These are phyloP conservation scores for Poa pratensis DNA, from an alignment of 176 grass and related monocot genomes.

Conservation along the genomic window DNA sequence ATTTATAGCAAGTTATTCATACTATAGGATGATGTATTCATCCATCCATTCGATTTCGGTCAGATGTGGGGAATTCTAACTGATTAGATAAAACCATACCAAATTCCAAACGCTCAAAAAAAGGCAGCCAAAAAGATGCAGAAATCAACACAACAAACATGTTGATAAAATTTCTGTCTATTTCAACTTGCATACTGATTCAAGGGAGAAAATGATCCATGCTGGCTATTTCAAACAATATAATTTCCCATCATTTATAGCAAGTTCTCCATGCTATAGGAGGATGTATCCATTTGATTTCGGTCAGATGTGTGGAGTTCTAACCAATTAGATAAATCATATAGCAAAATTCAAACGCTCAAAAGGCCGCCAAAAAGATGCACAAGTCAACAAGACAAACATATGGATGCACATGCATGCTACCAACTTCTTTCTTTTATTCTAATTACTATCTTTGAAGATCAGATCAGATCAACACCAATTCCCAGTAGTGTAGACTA, in stretches of 20 bases:
- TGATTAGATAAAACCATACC: neutral
- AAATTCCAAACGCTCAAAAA: too few species aligned
- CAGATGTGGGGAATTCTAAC: neutral
- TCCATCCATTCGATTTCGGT: neutral
- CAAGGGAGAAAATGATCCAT: too few species aligned
- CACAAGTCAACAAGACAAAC: neutral
- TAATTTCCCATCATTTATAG: too few species aligned
- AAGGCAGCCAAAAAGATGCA: neutral
- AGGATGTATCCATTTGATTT: neutral
- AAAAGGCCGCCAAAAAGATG: too few species aligned
- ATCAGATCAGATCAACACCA: neutral
- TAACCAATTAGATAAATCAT: conserved; percentile 14
- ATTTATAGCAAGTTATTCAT: neutral
- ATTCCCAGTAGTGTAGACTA: neutral
- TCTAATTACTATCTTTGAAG: conserved; percentile 7
- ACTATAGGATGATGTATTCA: neutral
- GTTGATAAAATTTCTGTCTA: neutral
- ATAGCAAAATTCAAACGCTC: neutral
- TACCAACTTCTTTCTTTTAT: conserved; percentile 5
- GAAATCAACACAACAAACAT: neutral
- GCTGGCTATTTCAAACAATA: too few species aligned
- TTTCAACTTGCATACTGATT: too few species aligned
- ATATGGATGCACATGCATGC: conserved; percentile 1
- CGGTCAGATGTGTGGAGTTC: neutral
- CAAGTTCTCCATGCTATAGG: too few species aligned